Evolutionary conservation across 495 filamentous ascomycete species (phyloP).

Genomic region (Talaromyces stipitatus): DNA sequence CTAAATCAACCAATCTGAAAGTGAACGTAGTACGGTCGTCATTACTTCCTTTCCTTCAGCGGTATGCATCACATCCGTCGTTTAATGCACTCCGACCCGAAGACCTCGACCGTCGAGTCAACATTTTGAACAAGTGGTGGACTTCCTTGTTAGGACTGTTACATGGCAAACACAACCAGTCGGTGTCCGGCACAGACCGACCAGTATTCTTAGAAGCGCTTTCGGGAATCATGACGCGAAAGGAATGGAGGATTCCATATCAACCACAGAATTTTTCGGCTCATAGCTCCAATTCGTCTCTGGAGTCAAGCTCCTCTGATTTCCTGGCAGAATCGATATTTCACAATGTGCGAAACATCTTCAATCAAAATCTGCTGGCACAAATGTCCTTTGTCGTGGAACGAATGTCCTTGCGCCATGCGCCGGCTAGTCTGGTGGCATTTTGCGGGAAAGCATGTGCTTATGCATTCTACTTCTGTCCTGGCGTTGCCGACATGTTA

Average conservation of each 20-base stretch:
- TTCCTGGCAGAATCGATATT: constrained; percentile 84
- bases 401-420: constrained; percentile 80
- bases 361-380: constrained; percentile 74
- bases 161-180: constrained; percentile 62
- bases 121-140: constrained; percentile 94
- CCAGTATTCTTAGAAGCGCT: constrained; percentile 78
- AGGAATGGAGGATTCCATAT: constrained; percentile 79
- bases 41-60: constrained; percentile 77
- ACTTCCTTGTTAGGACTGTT: constrained; percentile 80
- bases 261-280: constrained; percentile 32
- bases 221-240: constrained; percentile 79
- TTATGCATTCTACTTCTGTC: constrained; percentile 94
- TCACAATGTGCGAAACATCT: constrained; percentile 90
- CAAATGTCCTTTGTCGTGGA: constrained; percentile 89
- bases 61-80: constrained; percentile 62
- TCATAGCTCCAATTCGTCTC: constrained; percentile 41
- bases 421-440: constrained; percentile 84
- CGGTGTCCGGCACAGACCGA: constrained; percentile 68
- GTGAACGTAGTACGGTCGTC: constrained; percentile 70
- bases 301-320: constrained; percentile 59
- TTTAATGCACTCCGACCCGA: constrained; percentile 62
- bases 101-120: constrained; percentile 76
- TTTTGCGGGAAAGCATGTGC: constrained; percentile 93
- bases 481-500: constrained; percentile 79
- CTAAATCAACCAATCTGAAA: constrained; percentile 68